Percentiles rank a stretch among this genome's conserved stretches.
Evolutionary conservation across 1,284 basidiomycete genomes (phyloP).

Genomic region (Fomitopsis schrenkii): DNA sequence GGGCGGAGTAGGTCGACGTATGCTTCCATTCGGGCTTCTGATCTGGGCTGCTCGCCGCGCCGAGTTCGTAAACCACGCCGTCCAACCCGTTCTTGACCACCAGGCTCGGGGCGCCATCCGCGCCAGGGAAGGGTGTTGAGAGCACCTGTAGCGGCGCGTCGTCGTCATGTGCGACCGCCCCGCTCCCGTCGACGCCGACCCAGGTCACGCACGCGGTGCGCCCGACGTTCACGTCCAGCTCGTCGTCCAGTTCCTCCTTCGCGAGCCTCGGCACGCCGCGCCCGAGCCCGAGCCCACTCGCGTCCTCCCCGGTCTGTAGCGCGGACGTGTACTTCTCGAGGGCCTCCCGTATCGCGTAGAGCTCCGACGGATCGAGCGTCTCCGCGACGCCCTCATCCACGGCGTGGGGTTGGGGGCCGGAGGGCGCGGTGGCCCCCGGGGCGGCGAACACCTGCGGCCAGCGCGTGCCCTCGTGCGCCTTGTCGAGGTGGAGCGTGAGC

Average conservation of each 20-base stretch:
- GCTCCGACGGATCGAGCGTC: slow-evolving; percentile 82
- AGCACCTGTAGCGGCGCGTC: slow-evolving; percentile 49
- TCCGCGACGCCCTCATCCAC: slow-evolving; percentile 79
- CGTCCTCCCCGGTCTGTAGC: slow-evolving; percentile 51
- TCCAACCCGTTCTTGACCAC: slow-evolving; percentile 82
- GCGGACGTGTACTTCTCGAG: slow-evolving; percentile 82
- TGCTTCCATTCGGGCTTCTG: slow-evolving; percentile 64
- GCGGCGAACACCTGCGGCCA: slow-evolving; percentile 83
- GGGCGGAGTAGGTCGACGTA: slow-evolving; percentile 76
- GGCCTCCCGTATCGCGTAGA: slow-evolving; percentile 74
- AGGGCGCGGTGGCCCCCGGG: slow-evolving; percentile 29
- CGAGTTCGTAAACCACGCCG: slow-evolving; percentile 66
- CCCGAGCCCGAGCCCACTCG: slow-evolving; percentile 55
- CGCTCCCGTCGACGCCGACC: slow-evolving; percentile 49
- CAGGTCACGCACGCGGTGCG: slow-evolving; percentile 56
- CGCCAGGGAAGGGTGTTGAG: slow-evolving; percentile 58
- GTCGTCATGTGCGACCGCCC: slow-evolving; percentile 35
- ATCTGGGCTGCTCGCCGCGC: slow-evolving; percentile 17
- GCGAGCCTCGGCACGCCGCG: slow-evolving; percentile 70
- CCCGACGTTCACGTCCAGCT: slow-evolving; percentile 72
- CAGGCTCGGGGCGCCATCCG: slow-evolving; percentile 37
- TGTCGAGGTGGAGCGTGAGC: slow-evolving; percentile 83
- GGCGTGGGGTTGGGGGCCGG: not conserved
- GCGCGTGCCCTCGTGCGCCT: slow-evolving; percentile 72
- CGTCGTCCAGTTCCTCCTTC: slow-evolving; percentile 82